phyloP scores from a whole-genome alignment of 192 early-diverging fungal genomes.

The Coemansia sp. region DNA sequence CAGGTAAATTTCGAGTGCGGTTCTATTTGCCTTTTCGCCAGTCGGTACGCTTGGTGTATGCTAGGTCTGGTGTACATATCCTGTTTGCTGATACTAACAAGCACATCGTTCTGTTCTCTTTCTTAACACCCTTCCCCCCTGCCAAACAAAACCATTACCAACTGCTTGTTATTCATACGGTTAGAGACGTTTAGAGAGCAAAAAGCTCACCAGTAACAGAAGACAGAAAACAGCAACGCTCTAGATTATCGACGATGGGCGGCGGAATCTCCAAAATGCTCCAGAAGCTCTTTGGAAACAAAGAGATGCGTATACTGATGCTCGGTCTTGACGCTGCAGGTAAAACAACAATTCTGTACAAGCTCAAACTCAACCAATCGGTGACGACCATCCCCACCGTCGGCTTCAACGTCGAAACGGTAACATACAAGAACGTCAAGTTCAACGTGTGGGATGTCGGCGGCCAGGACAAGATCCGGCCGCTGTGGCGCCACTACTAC shows the following conservation, averaged over 20 bases:
- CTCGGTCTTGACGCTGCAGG: slow-evolving; percentile 58
- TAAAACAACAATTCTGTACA: slow-evolving; percentile 59
- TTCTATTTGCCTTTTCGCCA: not conserved
- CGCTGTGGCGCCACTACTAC: slow-evolving; percentile 84
- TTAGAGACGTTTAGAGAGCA: not conserved
- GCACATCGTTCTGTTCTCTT: not conserved
- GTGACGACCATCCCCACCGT: slow-evolving; percentile 59
- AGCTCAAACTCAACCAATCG: slow-evolving; percentile 60
- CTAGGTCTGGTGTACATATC: not conserved
- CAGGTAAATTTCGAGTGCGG: slow-evolving; percentile 10
- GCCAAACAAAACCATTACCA: too few species aligned
- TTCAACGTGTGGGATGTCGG: slow-evolving; percentile 87
- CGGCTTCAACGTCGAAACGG: slow-evolving; percentile 85
- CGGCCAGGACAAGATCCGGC: slow-evolving; percentile 89
- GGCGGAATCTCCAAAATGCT: slow-evolving; percentile 57
- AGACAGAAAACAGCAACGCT: not conserved
- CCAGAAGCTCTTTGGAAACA: slow-evolving; percentile 56
- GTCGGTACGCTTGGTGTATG: not conserved
- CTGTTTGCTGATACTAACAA: not conserved
- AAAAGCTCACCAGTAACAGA: too few species aligned
- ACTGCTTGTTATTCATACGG: not conserved
- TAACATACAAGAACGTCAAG: slow-evolving; percentile 84
- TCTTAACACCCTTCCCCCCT: not conserved
- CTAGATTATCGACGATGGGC: slow-evolving; percentile 35
- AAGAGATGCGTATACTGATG: slow-evolving; percentile 62